Evolutionary conservation across 495 filamentous ascomycete species (phyloP).

Genomic region (Cercophora samala): DNA sequence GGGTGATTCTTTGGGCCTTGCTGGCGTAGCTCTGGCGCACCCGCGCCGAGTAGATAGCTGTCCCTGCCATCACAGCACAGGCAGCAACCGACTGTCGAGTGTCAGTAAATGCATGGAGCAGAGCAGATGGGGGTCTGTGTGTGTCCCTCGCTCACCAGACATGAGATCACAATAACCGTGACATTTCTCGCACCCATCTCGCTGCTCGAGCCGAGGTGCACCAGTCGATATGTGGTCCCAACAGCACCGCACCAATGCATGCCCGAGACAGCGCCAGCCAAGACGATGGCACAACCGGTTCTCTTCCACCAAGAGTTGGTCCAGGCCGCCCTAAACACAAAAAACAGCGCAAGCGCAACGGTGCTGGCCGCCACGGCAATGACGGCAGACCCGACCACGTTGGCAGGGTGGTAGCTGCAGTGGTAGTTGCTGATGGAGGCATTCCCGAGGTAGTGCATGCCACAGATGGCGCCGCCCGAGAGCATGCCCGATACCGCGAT

Average conservation of each 20-base stretch:
- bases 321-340: conserved; percentile 72
- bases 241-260: conserved; percentile 85
- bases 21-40: conserved; percentile 53
- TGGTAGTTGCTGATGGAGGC: conserved; percentile 76
- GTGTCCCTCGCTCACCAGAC: conserved; percentile 46
- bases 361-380: conserved; percentile 70
- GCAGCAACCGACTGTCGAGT: conserved; percentile 49
- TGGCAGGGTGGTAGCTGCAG: conserved; percentile 52
- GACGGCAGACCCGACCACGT: conserved; percentile 65
- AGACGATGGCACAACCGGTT: conserved; percentile 57
- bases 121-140: no score
- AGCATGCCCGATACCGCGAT: conserved; percentile 61
- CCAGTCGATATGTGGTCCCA: conserved; percentile 63
- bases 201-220: conserved; percentile 33
- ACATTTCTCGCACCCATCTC: conserved; percentile 48
- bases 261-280: conserved; percentile 72
- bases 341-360: conserved; percentile 69
- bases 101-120: not conserved
- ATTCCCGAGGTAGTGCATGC: conserved; percentile 89
- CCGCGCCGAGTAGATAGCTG: conserved; percentile 54
- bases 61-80: conserved; percentile 51
- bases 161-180: conserved; percentile 60
- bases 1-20: conserved; percentile 72
- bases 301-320: conserved; percentile 75
- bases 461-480: conserved; percentile 70